Percentiles rank a stretch among this genome's conserved stretches.
Evolutionary conservation across 2,329 filamentous ascomycete species (phyloP).

Genomic region (Cercospora zeae-maydis): DNA sequence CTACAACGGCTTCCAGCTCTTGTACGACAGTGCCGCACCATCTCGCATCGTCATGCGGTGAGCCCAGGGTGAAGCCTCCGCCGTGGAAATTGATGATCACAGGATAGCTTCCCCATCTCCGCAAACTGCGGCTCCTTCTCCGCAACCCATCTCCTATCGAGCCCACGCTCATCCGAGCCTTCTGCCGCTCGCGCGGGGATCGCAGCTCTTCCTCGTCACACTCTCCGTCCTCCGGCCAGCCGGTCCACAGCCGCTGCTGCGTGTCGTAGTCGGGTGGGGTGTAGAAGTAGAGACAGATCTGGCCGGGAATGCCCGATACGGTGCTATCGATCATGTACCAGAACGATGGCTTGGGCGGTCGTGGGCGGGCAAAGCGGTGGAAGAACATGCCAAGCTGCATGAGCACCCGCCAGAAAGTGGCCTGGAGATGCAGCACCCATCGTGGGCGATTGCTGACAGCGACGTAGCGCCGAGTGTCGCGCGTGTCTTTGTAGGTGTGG

Average conservation of each 20-base stretch:
- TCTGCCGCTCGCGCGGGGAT: constrained; percentile 21
- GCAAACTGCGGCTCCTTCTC: constrained; percentile 34
- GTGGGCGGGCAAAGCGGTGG: constrained; percentile 59
- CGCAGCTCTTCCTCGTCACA: constrained; percentile 20
- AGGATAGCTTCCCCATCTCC: constrained; percentile 46
- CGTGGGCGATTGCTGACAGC: constrained; percentile 42
- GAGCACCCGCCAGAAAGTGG: constrained; percentile 62
- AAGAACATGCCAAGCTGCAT: constrained; percentile 68
- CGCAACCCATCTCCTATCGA: constrained; percentile 25
- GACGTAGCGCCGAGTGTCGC: constrained; percentile 16
- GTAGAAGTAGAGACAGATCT: constrained; percentile 59
- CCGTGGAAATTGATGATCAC: constrained; percentile 63
- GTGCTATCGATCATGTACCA: constrained; percentile 53
- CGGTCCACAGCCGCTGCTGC: constrained; percentile 39
- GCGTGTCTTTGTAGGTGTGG: constrained; percentile 14
- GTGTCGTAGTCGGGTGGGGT: constrained; percentile 51
- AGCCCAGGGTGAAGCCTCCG: constrained; percentile 60
- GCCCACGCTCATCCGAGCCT: constrained; percentile 26
- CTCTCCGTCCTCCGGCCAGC: constrained; percentile 7
- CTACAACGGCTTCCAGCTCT: constrained; percentile 55
- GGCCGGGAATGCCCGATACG: constrained; percentile 44
- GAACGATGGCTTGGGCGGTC: constrained; percentile 60
- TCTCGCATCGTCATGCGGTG: constrained; percentile 57
- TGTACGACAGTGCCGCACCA: constrained; percentile 57
- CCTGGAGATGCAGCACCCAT: constrained; percentile 61